A percentile compares a stretch with the other conserved stretches of the same genome.
phyloP scores from a whole-genome alignment of 106 monocot species.

The Dioscorea dumetorum region DNA sequence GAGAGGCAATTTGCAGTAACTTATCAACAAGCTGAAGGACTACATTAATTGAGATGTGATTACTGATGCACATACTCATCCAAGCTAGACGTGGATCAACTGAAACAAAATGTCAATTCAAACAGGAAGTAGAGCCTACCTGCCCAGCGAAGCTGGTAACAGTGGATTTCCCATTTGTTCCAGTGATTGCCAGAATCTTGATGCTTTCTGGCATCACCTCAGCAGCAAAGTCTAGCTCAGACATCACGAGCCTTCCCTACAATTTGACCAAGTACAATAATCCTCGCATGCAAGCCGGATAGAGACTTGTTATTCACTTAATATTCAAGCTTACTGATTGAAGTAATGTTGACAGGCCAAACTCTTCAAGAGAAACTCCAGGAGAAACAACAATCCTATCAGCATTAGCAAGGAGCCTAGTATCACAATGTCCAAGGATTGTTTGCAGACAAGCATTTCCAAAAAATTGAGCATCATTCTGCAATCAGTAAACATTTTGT shows the following conservation, averaged over 20 bases:
- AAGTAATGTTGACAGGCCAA: constrained; percentile 27
- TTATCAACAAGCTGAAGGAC: too few relatives aligned
- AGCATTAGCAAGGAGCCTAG: constrained; percentile 9
- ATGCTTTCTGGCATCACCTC: constrained; percentile 25
- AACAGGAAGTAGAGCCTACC: constrained; percentile 7
- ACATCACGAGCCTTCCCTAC: constrained; percentile 42
- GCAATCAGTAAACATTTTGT: constrained; percentile 2
- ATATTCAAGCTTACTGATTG: constrained; percentile 16
- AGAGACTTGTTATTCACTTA: background rate
- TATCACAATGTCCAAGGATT: constrained; percentile 33
- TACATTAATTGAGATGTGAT: too few relatives aligned
- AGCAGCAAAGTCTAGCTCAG: constrained; percentile 51
- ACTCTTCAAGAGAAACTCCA: constrained; percentile 35
- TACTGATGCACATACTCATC: too few relatives aligned
- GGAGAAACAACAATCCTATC: constrained; percentile 52
- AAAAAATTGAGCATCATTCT: constrained; percentile 29
- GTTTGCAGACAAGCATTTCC: constrained; percentile 22
- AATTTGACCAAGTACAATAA: background rate
- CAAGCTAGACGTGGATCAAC: too few relatives aligned
- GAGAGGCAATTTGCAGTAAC: too few relatives aligned
- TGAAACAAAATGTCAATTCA: background rate
- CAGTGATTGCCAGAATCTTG: constrained; percentile 45
- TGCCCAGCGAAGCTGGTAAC: constrained; percentile 43
- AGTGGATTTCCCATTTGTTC: constrained; percentile 54
- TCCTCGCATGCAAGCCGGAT: background rate